Base-by-base conservation (phyloP, 2,329 filamentous ascomycete species). In the Ilyonectria mors-panacis region DNA sequence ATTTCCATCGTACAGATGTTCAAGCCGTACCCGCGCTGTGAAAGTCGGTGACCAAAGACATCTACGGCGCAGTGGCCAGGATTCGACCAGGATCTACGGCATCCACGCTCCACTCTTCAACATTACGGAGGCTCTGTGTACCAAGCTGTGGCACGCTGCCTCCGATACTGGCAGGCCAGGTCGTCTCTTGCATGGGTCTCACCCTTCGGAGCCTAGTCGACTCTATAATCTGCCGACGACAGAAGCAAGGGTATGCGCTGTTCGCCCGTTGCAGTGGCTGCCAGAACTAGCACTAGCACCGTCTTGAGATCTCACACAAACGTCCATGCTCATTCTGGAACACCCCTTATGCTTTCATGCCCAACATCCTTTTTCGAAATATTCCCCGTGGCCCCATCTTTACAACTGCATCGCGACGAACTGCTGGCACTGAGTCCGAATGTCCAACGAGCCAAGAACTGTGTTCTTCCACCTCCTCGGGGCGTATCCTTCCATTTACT, bases 281-380 rank as follows among this genome's bases (percentile, higher is more conserved):
- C 63, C 58, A 62, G 53, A 51, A 47, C 58, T 58, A 61, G 30
- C 42, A 58, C 44, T 47, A 61, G 57, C 19, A 54, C 48, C 48
- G 26, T 44, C 37, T 54, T 42, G 51, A 57, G 58, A 45, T 61
- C 48, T 65, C 63, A 57, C 59, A 55, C 63, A 66, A 62, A 62
- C 28, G 63, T 58, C 63, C 53, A 58, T 62, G 63, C 51, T 57
- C 53, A 57, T 66, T 66, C 63, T 62, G 45, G 63, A 62, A 62
- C 58, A 53, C 58, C 58, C 59, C 48, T 58, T 35, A 47, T 61
- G 23, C 44, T 56, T 19, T 54, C 10, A 30, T 53, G n/a, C 57
- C 48, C 28, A n/a, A 19, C 45, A 37, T 47, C 47, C 37, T 58
- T 53, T 66, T 61, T 62, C 62, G 63, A 66, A 58, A 57, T 61